These are phyloP conservation scores for Boletus vermiculosoides DNA, from an alignment of 768 basidiomycete genomes.

Conservation along the genomic window DNA sequence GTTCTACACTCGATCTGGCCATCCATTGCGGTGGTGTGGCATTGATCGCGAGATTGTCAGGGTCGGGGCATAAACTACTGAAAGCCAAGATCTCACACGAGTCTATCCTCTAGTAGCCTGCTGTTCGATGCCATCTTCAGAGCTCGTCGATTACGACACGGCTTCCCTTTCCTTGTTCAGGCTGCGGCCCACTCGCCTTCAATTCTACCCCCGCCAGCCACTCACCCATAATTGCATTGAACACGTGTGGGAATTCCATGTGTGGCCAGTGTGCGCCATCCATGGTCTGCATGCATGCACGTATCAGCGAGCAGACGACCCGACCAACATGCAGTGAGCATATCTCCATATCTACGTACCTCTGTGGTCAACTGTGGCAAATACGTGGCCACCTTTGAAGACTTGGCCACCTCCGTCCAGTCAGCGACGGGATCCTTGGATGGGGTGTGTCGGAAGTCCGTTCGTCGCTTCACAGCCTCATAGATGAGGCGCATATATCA, in stretches of 20 bases:
- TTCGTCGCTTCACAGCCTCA: not conserved
- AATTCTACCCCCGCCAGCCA: slow-evolving; percentile 44
- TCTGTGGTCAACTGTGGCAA: slow-evolving; percentile 36
- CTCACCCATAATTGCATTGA: slow-evolving; percentile 49
- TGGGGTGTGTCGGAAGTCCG: not conserved
- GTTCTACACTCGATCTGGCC: not conserved
- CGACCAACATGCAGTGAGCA: not conserved
- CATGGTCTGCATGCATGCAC: slow-evolving; percentile 40
- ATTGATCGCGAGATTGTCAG: not conserved
- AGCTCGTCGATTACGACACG: slow-evolving; percentile 14
- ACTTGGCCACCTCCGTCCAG: slow-evolving; percentile 35
- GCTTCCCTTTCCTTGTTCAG: not conserved
- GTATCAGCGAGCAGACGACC: slow-evolving; percentile 40
- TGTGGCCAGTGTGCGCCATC: slow-evolving; percentile 67
- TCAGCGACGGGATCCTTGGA: slow-evolving; percentile 45
- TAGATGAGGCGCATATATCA: not conserved
- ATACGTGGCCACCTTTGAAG: slow-evolving; percentile 29
- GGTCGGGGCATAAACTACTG: not conserved
- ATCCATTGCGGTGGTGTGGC: not conserved
- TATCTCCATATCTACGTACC: slow-evolving; percentile 26
- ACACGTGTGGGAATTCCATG: slow-evolving; percentile 52
- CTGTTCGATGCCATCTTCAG: slow-evolving; percentile 4
- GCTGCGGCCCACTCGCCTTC: not conserved
- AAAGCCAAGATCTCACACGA: not conserved
- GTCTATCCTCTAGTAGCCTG: not conserved